A percentile compares a stretch with the other conserved stretches of the same genome.
These are phyloP conservation scores for Xylaria venustula DNA, from an alignment of 495 filamentous ascomycete genomes.

Conservation along the genomic window DNA sequence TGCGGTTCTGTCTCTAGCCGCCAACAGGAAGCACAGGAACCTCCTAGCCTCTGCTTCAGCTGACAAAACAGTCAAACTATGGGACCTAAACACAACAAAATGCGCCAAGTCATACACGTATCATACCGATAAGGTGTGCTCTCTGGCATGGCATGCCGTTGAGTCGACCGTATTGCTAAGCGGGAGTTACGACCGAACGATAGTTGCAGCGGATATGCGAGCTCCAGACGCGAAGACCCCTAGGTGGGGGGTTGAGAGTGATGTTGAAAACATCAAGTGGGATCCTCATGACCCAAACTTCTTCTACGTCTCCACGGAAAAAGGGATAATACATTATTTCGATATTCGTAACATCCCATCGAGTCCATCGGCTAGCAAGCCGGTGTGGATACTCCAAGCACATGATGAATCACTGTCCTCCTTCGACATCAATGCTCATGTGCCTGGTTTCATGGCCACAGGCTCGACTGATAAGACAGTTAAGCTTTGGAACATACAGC, in stretches of 20 bases:
- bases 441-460: slow-evolving; percentile 90
- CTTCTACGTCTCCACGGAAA: slow-evolving; percentile 95
- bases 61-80: slow-evolving; percentile 94
- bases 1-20: slow-evolving; percentile 83
- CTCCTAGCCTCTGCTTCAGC: slow-evolving; percentile 95
- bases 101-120: slow-evolving; percentile 95
- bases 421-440: slow-evolving; percentile 86
- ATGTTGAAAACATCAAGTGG: slow-evolving; percentile 91
- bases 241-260: slow-evolving; percentile 88
- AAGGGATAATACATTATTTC: slow-evolving; percentile 82
- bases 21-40: slow-evolving; percentile 89
- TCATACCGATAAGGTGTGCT: slow-evolving; percentile 93
- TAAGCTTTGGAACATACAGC: slow-evolving; percentile 91
- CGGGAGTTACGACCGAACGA: slow-evolving; percentile 91
- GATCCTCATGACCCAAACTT: slow-evolving; percentile 86
- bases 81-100: slow-evolving; percentile 88
- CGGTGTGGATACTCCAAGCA: slow-evolving; percentile 91
- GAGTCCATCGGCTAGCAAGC: slow-evolving; percentile 68
- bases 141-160: slow-evolving; percentile 84
- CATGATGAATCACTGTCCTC: slow-evolving; percentile 91
- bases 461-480: slow-evolving; percentile 90
- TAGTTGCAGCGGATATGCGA: slow-evolving; percentile 90
- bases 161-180: slow-evolving; percentile 86
- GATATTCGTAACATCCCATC: slow-evolving; percentile 71
- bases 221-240: slow-evolving; percentile 74